A percentile compares a stretch with the other conserved stretches of the same genome.
Conservation (phyloP, 441 rosid species). For the Adansonia rubrostipa region DNA sequence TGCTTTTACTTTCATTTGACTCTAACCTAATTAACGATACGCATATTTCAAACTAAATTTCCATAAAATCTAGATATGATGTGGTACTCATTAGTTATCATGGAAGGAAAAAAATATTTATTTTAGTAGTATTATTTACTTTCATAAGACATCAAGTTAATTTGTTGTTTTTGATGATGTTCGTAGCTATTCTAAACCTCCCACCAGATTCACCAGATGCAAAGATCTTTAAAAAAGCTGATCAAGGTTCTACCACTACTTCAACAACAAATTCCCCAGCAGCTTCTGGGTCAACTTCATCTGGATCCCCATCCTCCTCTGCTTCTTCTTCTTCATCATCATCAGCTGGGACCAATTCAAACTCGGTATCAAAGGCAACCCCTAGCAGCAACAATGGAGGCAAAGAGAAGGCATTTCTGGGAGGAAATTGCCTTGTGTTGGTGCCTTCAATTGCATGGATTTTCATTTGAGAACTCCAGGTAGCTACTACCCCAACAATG, state of each 20-base stretch:
- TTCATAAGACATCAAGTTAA: neutral
- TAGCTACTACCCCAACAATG: neutral
- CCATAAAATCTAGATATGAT: too few species aligned
- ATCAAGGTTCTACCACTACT: slow-evolving; percentile 31
- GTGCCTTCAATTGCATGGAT: slow-evolving; percentile 29
- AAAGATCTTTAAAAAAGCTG: slow-evolving; percentile 46
- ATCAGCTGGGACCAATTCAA: slow-evolving; percentile 28
- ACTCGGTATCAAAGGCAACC: slow-evolving; percentile 30
- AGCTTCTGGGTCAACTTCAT: neutral
- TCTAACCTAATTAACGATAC: too few species aligned
- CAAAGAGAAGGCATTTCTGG: slow-evolving; percentile 18
- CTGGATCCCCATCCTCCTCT: too few species aligned
- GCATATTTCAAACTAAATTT: too few species aligned
- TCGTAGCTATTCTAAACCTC: slow-evolving; percentile 32
- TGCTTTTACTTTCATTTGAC: too few species aligned
- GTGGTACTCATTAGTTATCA: too few species aligned
- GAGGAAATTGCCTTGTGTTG: slow-evolving; percentile 23
- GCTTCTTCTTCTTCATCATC: slow-evolving; percentile 27
- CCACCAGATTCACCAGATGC: slow-evolving; percentile 47
- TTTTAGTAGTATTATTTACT: neutral
- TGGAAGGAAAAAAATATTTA: too few species aligned
- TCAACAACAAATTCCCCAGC: neutral
- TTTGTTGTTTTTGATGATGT: neutral
- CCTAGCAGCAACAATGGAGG: slow-evolving; percentile 35
- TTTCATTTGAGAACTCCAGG: slow-evolving; percentile 14